A percentile compares a stretch with the other conserved stretches of the same genome.
Conservation (phyloP, 768 basidiomycete species). For the Suillus decipiens region DNA sequence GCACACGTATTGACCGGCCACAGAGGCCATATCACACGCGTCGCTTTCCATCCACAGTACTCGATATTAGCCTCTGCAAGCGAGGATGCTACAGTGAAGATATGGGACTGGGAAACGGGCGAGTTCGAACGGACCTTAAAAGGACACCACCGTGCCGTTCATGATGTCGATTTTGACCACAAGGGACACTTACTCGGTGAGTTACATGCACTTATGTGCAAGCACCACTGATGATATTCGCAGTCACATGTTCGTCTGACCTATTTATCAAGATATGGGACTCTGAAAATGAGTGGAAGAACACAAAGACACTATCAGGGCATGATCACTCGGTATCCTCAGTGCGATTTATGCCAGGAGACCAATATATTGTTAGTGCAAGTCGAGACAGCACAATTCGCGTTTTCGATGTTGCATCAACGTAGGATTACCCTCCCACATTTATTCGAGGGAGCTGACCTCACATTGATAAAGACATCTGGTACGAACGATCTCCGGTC, state of each 20-base stretch:
- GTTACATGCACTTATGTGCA: constrained; percentile 16
- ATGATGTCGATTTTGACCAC: constrained; percentile 86
- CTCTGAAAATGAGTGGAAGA: constrained; percentile 87
- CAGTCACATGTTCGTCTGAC: constrained; percentile 74
- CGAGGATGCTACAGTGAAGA: constrained; percentile 87
- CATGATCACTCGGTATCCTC: constrained; percentile 92
- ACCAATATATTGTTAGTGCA: constrained; percentile 81
- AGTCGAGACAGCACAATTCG: constrained; percentile 87
- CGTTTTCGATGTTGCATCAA: constrained; percentile 84
- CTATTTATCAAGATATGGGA: constrained; percentile 94
- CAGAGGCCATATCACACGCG: constrained; percentile 70
- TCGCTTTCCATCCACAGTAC: constrained; percentile 87
- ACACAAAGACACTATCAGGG: constrained; percentile 81
- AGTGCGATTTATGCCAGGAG: constrained; percentile 82
- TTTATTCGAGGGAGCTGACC: constrained; percentile 14
- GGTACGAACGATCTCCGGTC: constrained; percentile 72
- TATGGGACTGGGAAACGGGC: constrained; percentile 97
- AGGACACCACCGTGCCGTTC: constrained; percentile 87
- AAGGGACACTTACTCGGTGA: constrained; percentile 82
- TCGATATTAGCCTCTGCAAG: constrained; percentile 82
- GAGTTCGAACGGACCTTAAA: constrained; percentile 91
- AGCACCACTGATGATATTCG: not conserved
- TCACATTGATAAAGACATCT: constrained; percentile 52
- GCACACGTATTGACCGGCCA: constrained; percentile 78
- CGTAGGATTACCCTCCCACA: constrained; percentile 43